Percentiles rank a stretch among this genome's conserved stretches.
phyloP scores from a whole-genome alignment of 1,139 yeast species.

The Geotrichum cucujoidarum region DNA sequence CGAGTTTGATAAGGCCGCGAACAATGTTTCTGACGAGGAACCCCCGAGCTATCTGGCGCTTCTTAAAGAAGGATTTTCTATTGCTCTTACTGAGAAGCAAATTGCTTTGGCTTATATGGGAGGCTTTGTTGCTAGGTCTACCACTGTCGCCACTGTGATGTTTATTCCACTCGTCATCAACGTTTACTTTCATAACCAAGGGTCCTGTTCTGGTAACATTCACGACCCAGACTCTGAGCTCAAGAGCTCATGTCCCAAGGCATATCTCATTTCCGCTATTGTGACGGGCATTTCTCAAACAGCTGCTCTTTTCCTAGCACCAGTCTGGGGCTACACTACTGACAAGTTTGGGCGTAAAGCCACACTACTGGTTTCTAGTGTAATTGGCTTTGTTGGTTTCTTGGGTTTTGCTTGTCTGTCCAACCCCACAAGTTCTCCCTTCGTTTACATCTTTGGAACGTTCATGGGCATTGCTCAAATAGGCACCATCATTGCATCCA shows the following conservation, averaged over 20 bases:
- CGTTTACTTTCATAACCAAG: conserved; percentile 44
- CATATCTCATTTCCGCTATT: conserved; percentile 61
- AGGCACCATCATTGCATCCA: conserved; percentile 53
- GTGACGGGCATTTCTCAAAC: conserved; percentile 63
- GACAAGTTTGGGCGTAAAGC: conserved; percentile 47
- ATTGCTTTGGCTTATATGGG: conserved; percentile 54
- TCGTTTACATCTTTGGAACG: conserved; percentile 39
- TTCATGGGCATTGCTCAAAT: conserved; percentile 50
- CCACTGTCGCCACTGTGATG: conserved; percentile 55
- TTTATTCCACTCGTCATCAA: conserved; percentile 63
- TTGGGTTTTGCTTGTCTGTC: conserved; percentile 35
- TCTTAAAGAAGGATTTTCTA: conserved; percentile 45
- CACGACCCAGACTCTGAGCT: conserved; percentile 25
- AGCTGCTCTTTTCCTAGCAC: conserved; percentile 54
- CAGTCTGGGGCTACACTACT: conserved; percentile 55
- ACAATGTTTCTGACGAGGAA: conserved; percentile 22
- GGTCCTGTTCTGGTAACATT: conserved; percentile 26
- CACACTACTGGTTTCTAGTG: conserved; percentile 37
- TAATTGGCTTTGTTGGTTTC: conserved; percentile 40
- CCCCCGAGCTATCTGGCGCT: conserved; percentile 38
- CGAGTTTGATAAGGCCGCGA: conserved; percentile 32
- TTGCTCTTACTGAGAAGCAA: conserved; percentile 37
- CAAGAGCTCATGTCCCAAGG: conserved; percentile 50
- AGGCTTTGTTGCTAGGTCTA: conserved; percentile 59
- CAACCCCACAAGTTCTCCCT: conserved; percentile 36